Evolutionary conservation across 1,139 yeast genomes (phyloP).

Genomic region (Scheffersomyces parashehatae): DNA sequence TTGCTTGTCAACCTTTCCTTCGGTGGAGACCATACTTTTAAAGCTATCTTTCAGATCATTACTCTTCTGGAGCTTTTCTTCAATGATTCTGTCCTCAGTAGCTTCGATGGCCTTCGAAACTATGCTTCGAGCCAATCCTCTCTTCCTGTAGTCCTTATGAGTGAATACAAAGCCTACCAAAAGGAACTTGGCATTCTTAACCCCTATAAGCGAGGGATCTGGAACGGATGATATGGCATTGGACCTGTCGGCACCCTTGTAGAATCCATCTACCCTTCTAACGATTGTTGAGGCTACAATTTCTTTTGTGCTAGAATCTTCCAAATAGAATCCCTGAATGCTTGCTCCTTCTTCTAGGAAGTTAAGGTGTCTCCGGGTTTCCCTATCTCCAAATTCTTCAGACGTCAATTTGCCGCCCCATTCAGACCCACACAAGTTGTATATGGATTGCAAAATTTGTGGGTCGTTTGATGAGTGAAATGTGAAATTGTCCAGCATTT

Average conservation of each 20-base stretch:
- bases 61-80: slow-evolving; percentile 23
- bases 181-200: slow-evolving; percentile 29
- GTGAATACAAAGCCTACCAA: slow-evolving; percentile 33
- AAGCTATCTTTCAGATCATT: slow-evolving; percentile 28
- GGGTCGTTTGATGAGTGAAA: slow-evolving; percentile 28
- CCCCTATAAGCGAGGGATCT: slow-evolving; percentile 36
- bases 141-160: slow-evolving; percentile 24
- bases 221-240: slow-evolving; percentile 32
- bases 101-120: slow-evolving; percentile 29
- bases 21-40: slow-evolving; percentile 29
- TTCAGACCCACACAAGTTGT: slow-evolving; percentile 27
- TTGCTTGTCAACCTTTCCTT: slow-evolving; percentile 29
- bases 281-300: slow-evolving; percentile 31
- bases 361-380: slow-evolving; percentile 15
- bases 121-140: slow-evolving; percentile 33
- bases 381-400: slow-evolving; percentile 26
- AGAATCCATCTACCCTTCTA: slow-evolving; percentile 28
- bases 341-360: slow-evolving; percentile 13
- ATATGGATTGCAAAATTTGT: slow-evolving; percentile 25
- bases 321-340: slow-evolving; percentile 27
- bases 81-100: slow-evolving; percentile 32
- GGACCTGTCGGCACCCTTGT: slow-evolving; percentile 32
- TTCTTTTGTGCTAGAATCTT: slow-evolving; percentile 24
- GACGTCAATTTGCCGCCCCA: slow-evolving; percentile 30
- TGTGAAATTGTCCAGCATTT: slow-evolving; percentile 3